phyloP scores from a whole-genome alignment of 2,329 filamentous ascomycete genomes.

The Metarhizium album region DNA sequence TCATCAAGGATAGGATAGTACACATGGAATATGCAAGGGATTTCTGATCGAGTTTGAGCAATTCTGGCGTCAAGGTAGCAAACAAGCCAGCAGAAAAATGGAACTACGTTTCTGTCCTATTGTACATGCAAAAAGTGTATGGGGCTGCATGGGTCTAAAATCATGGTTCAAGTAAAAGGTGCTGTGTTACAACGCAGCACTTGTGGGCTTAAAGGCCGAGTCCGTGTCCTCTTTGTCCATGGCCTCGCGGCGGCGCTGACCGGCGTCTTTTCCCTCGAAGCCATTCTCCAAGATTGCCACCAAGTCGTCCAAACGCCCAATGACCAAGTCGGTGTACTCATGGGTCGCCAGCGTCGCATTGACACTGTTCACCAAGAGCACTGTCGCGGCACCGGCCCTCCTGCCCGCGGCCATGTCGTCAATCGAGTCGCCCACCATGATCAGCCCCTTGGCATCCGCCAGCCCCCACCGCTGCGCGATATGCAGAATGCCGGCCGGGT shows the following conservation, averaged over 20 bases:
- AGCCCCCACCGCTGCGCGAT: slow-evolving; percentile 72
- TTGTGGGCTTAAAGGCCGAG: slow-evolving; percentile 1
- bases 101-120: background rate
- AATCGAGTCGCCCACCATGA: slow-evolving; percentile 69
- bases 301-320: slow-evolving; percentile 63
- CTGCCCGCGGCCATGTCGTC: slow-evolving; percentile 90
- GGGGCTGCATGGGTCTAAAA: too few relatives aligned
- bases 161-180: too few relatives aligned
- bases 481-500: slow-evolving; percentile 77
- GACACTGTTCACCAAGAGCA: slow-evolving; percentile 77
- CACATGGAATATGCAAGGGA: background rate
- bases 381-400: slow-evolving; percentile 75
- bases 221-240: background rate
- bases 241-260: background rate
- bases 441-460: slow-evolving; percentile 34
- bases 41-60: background rate
- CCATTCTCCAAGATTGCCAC: slow-evolving; percentile 65
- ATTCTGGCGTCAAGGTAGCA: background rate
- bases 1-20: background rate
- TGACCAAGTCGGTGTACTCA: slow-evolving; percentile 65
- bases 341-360: slow-evolving; percentile 61
- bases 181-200: slow-evolving; percentile 1
- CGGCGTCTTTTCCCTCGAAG: slow-evolving; percentile 44
- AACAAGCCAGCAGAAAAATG: background rate
- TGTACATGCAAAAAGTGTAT: too few relatives aligned